These are phyloP conservation scores for Pyricularia sp. DNA, from an alignment of 2,329 filamentous ascomycete genomes.

Conservation along the genomic window DNA sequence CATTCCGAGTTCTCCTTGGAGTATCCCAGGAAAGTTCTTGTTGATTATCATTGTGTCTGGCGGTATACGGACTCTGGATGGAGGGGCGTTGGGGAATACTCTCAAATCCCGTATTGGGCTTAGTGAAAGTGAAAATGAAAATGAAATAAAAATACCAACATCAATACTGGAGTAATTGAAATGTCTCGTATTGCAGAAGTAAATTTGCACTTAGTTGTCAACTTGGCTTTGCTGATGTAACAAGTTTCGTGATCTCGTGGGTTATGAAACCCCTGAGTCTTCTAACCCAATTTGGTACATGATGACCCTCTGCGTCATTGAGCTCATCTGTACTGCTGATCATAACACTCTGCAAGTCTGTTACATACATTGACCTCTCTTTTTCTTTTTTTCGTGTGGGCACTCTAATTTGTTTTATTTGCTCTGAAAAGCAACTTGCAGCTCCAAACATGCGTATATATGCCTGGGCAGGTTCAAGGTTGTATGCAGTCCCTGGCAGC, in stretches of 20 bases:
- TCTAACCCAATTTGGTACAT: not conserved
- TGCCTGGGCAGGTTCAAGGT: not conserved
- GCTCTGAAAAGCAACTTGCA: not conserved
- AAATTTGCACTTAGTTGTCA: not conserved
- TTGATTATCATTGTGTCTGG: not conserved
- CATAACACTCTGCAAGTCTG: too few relatives aligned
- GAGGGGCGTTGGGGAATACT: not conserved
- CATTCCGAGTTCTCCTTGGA: not conserved
- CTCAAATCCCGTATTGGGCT: not conserved
- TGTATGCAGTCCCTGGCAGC: not conserved
- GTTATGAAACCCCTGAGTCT: not conserved
- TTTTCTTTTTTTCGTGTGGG: too few relatives aligned
- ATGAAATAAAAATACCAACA: not conserved
- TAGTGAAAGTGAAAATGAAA: not conserved
- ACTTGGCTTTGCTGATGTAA: not conserved
- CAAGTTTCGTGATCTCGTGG: not conserved
- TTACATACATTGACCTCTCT: too few relatives aligned
- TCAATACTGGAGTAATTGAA: not conserved
- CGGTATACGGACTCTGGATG: not conserved
- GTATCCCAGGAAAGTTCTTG: not conserved
- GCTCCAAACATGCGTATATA: not conserved
- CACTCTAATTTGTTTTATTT: too few relatives aligned
- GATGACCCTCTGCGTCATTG: too few relatives aligned
- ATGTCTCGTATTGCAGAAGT: not conserved
- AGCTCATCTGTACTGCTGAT: too few relatives aligned